Evolutionary conservation across 2,329 filamentous ascomycete genomes (phyloP).

Genomic region (Ophiostoma quercus): DNA sequence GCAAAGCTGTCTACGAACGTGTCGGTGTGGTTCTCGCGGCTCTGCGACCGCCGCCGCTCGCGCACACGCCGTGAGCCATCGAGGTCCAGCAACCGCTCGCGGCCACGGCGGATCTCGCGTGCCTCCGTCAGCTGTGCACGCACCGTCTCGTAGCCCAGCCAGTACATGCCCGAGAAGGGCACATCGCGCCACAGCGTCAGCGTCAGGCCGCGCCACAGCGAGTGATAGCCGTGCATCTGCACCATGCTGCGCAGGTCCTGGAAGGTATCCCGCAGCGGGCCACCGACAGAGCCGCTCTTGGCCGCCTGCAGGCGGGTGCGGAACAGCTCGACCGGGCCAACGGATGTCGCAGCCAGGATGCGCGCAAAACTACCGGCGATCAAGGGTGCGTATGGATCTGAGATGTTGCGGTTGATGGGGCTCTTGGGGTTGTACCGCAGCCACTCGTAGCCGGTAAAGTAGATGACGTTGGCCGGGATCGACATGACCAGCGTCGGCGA

Average conservation of each 20-base stretch:
- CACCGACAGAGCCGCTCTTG: slow-evolving; percentile 50
- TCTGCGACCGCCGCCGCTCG: slow-evolving; percentile 53
- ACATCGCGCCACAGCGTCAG: slow-evolving; percentile 95
- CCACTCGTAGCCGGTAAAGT: slow-evolving; percentile 98
- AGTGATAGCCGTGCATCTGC: slow-evolving; percentile 64
- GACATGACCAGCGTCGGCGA: slow-evolving; percentile 95
- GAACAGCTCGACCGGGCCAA: slow-evolving; percentile 91
- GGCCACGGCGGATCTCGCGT: slow-evolving; percentile 50
- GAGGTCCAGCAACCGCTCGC: slow-evolving; percentile 31
- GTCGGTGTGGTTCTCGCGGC: slow-evolving; percentile 63
- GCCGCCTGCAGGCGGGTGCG: slow-evolving; percentile 86
- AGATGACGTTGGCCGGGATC: slow-evolving; percentile 93
- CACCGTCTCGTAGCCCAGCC: slow-evolving; percentile 92
- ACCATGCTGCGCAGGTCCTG: slow-evolving; percentile 76
- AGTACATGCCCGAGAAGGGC: slow-evolving; percentile 94
- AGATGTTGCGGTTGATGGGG: slow-evolving; percentile 59
- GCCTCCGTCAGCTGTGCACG: slow-evolving; percentile 65
- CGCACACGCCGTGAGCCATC: slow-evolving; percentile 38
- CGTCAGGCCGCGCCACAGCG: slow-evolving; percentile 84
- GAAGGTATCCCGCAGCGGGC: slow-evolving; percentile 75
- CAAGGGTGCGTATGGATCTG: slow-evolving; percentile 71
- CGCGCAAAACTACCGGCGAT: slow-evolving; percentile 74
- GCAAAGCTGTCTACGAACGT: slow-evolving; percentile 87
- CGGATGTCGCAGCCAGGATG: slow-evolving; percentile 71
- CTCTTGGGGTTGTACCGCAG: slow-evolving; percentile 68